These are phyloP conservation scores for Gracilariopsis chorda DNA, from an alignment of 23 red algal genomes.

Conservation along the genomic window DNA sequence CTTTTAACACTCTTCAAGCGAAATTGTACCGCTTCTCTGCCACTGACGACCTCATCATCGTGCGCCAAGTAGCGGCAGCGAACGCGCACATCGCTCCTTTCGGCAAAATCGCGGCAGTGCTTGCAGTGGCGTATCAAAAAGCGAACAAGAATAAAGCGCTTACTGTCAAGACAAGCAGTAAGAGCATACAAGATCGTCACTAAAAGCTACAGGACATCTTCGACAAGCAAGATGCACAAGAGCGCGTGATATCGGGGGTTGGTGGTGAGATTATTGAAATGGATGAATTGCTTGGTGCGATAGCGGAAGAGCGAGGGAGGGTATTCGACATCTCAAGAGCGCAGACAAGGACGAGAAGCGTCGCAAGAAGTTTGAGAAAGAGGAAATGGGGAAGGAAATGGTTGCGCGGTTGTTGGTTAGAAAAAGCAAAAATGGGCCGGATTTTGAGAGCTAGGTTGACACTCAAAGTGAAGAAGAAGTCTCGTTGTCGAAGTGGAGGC, in stretches of 20 bases:
- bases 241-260: neutral
- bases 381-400: neutral
- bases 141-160: neutral
- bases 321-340: too few relatives aligned
- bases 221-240: neutral
- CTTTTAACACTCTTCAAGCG: too few relatives aligned
- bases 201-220: neutral
- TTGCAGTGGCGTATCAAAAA: neutral
- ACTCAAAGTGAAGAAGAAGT: too few relatives aligned
- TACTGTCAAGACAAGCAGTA: neutral
- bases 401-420: neutral
- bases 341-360: neutral
- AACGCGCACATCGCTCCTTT: neutral
- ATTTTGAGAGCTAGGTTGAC: too few relatives aligned
- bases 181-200: neutral
- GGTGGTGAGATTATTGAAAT: neutral
- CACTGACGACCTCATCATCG: neutral
- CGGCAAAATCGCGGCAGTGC: neutral
- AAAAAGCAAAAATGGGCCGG: too few relatives aligned
- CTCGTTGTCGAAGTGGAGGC: too few relatives aligned
- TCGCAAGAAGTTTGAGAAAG: neutral
- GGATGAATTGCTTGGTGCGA: neutral
- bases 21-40: neutral
- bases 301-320: neutral
- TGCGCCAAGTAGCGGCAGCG: neutral